Evolutionary conservation across 768 basidiomycete genomes (phyloP).

Genomic region (Amanita thiersii): DNA sequence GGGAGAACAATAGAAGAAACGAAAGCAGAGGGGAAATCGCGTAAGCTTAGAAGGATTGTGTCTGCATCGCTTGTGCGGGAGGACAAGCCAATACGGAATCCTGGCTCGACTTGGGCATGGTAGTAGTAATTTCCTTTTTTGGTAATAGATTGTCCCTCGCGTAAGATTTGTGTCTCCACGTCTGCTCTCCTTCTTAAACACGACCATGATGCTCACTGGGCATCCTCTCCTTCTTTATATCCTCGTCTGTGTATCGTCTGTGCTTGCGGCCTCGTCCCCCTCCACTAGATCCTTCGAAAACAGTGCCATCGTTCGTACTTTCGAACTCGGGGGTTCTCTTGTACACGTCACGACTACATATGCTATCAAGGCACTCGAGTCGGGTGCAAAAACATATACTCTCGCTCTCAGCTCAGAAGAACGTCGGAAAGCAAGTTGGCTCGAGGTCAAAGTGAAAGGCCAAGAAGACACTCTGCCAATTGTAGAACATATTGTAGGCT

Average conservation of each 20-base stretch:
- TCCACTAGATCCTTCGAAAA: constrained; percentile 66
- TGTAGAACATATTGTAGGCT: constrained; percentile 38
- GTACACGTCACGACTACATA: constrained; percentile 88
- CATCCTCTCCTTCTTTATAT: constrained; percentile 39
- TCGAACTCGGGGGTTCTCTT: constrained; percentile 85
- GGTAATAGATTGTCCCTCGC: constrained; percentile 11
- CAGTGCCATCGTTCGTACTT: constrained; percentile 78
- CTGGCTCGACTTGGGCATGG: constrained; percentile 72
- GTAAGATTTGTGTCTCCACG: constrained; percentile 8
- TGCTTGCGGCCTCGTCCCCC: constrained; percentile 26
- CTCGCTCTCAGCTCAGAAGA: constrained; percentile 60
- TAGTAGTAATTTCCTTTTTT: constrained; percentile 24
- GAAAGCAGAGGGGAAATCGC: constrained; percentile 50
- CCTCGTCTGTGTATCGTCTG: constrained; percentile 22
- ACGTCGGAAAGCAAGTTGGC: constrained; percentile 60
- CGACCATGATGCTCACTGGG: constrained; percentile 42
- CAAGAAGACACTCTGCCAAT: constrained; percentile 43
- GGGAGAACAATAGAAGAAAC: constrained; percentile 72
- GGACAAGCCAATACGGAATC: constrained; percentile 71
- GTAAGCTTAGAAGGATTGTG: constrained; percentile 68
- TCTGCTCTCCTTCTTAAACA: constrained; percentile 13
- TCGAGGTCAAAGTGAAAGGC: constrained; percentile 79
- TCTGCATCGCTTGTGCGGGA: constrained; percentile 77
- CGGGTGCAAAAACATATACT: constrained; percentile 55
- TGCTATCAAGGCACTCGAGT: constrained; percentile 65